Conservation (phyloP, 2,329 filamentous ascomycete genomes). For the Fusarium subtropicale region DNA sequence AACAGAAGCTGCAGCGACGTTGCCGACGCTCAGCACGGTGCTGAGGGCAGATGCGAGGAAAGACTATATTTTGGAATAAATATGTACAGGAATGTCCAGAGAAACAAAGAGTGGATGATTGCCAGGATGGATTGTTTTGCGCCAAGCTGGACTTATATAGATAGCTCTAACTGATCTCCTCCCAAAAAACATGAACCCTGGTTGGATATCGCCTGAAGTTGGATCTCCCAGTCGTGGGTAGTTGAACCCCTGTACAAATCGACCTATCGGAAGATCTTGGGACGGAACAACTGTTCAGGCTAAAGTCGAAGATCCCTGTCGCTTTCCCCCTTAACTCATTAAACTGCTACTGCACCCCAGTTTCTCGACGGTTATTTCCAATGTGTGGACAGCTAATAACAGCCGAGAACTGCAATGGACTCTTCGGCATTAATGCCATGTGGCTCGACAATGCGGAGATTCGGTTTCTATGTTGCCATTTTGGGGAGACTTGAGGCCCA, state of each 20-base stretch:
- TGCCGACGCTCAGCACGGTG: slow-evolving; percentile 40
- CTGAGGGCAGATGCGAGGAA: slow-evolving; percentile 19
- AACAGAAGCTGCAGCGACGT: too few species aligned
- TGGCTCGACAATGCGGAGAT: slow-evolving; percentile 23
- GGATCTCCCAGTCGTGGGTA: not conserved
- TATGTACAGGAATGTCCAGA: slow-evolving; percentile 8
- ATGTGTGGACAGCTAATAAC: not conserved
- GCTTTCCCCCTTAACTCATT: not conserved
- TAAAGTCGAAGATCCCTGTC: slow-evolving; percentile 9
- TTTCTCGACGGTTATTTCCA: not conserved
- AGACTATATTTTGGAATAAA: slow-evolving; percentile 16
- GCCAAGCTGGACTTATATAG: slow-evolving; percentile 20
- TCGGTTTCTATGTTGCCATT: not conserved
- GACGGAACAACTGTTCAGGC: slow-evolving; percentile 13
- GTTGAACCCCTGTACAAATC: not conserved
- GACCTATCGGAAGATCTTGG: not conserved
- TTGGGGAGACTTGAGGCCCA: not conserved
- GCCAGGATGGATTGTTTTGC: not conserved
- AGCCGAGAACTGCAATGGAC: slow-evolving; percentile 2
- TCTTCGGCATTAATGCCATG: slow-evolving; percentile 12
- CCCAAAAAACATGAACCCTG: not conserved
- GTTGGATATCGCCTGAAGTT: not conserved
- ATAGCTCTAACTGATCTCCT: slow-evolving; percentile 3
- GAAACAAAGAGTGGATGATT: not conserved
- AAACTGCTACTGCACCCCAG: not conserved